Base-by-base conservation (phyloP, 495 filamentous ascomycete species). In the Wilcoxina mikolae region DNA sequence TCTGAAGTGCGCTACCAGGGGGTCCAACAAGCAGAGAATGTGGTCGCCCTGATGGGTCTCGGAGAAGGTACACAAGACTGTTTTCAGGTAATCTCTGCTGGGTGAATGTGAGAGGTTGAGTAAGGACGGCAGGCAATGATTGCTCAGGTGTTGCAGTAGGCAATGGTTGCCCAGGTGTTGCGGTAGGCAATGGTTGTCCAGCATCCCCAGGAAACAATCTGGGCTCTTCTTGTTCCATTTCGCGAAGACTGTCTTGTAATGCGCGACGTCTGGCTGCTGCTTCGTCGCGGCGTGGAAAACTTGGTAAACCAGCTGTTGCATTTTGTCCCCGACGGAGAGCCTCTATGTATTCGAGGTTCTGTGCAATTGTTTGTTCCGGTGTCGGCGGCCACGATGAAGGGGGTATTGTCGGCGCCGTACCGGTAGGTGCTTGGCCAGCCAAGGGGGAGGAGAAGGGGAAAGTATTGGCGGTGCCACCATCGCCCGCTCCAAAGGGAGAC, bases 1-100 rank as follows among this genome's bases (percentile, higher is more conserved):
- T 46, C 15, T 15, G 48, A 9, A 33, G 31, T 33, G 60, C 60
- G n/a, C 60, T 58, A 24, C 59, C 60, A 12, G 59, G 60, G 18
- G 61, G 61, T 11, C 61, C 61, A 31, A 64, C 20, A 9, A 64
- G 61, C 5, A 64, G 47, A 24, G 52, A 51, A 1, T 57, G 55
- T 4, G 61, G 61, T 23, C 49, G 47, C 15, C 60, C 60, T 7
- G 53, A 54, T 29, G 46, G 39, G 20, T 64, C 61, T 56, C 64
- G 61, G 23, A 64, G 61, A 3, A 64, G 43, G 24, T 64, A 64
- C 22, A 64, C 54, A 29, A 56, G 10, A 23, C 48, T 59, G 25
- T 56, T 52, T n/a, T 3, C 51, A 43, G 56, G 44, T 51, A 45
- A 53, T 54, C 44, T 7, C 17, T 44, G 28, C 18, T 45, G 7